Base-by-base conservation (phyloP, 2,329 filamentous ascomycete genomes). In the Diaporthe nobilis region DNA sequence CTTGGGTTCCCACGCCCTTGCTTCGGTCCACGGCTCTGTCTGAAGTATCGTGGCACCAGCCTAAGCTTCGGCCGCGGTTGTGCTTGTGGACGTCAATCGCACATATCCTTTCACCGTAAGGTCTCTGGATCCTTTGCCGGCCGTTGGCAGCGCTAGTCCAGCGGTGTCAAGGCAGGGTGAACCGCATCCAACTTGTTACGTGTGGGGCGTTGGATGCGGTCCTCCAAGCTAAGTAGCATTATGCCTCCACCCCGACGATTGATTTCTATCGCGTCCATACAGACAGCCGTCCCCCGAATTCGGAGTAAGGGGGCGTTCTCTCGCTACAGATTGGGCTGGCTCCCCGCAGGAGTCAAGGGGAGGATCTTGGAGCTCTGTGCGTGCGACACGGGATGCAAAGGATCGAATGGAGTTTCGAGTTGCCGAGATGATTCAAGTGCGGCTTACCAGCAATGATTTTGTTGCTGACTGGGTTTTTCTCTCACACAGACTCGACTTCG, bases 401-500 rank as follows among this genome's bases (percentile, higher is more conserved):
- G 55, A 58, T 37, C 31, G 55, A 58, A 58, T 37, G 55, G 55
- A 58, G 55, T 58, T 31, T 22, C 4, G 55, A 58, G 51, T 55
- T 58, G 28, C 8, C 55, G 9, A 20, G 28, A 58, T 22, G 28
- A 22, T 37, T 58, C 55, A 58, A 37, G 28, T 37, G 31, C 22
- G 55, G 55, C 31, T 58, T 58, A 58, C 55, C 55, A 58, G 55
- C 22, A 58, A 58, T 58, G 55, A 58, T 37, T 37, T 58, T 58
- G 28, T 37, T 58, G 55, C 55, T 58, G 55, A 58, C 55, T 58
- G 51, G 55, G 55, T 37, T 58, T 58, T 20, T 22, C 9, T 4
- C 12, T 37, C 31, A 55, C 15, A 37, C 55, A 58, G 55, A 37
- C 7, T 58, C 31, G 0, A 12, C 1, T 0, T 37, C 55, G 28